phyloP scores from a whole-genome alignment of 2,329 filamentous ascomycete genomes.

The Aureobasidium mangrovei region DNA sequence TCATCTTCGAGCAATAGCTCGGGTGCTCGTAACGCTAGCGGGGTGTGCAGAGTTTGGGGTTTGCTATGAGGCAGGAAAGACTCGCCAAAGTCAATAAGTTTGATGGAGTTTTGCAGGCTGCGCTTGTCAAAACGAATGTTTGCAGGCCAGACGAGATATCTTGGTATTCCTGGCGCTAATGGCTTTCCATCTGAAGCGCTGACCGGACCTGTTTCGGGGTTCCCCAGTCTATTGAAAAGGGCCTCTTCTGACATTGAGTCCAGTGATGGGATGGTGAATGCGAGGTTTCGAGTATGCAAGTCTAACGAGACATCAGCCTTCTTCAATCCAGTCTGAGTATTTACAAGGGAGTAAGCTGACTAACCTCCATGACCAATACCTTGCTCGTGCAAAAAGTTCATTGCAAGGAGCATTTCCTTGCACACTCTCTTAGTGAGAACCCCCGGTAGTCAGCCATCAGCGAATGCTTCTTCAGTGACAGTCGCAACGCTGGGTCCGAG shows the following conservation, averaged over 20 bases:
- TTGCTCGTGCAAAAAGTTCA: constrained; percentile 20
- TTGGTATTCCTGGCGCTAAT: constrained; percentile 18
- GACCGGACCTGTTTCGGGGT: constrained; percentile 18
- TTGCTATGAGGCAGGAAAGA: constrained; percentile 24
- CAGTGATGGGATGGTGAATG: constrained; percentile 20
- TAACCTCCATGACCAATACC: constrained; percentile 25
- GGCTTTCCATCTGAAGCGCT: constrained; percentile 19
- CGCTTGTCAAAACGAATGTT: constrained; percentile 12
- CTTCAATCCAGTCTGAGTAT: neutral
- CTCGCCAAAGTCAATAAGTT: constrained; percentile 34
- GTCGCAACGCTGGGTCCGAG: constrained; percentile 32
- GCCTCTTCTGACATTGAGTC: constrained; percentile 18
- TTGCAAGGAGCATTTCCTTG: constrained; percentile 19
- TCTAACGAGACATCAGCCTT: constrained; percentile 16
- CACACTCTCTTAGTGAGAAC: constrained; percentile 26
- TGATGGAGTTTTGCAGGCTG: constrained; percentile 16
- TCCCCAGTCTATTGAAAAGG: constrained; percentile 19
- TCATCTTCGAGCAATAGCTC: constrained; percentile 32
- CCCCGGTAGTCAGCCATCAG: constrained; percentile 33
- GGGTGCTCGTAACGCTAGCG: constrained; percentile 30
- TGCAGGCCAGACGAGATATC: constrained; percentile 19
- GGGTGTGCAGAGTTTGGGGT: constrained; percentile 26
- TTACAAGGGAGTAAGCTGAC: neutral
- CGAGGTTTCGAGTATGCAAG: constrained; percentile 24
- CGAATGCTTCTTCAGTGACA: constrained; percentile 28